These are phyloP conservation scores for Carpinus viminea DNA, from an alignment of 306 rosid species.

Conservation along the genomic window DNA sequence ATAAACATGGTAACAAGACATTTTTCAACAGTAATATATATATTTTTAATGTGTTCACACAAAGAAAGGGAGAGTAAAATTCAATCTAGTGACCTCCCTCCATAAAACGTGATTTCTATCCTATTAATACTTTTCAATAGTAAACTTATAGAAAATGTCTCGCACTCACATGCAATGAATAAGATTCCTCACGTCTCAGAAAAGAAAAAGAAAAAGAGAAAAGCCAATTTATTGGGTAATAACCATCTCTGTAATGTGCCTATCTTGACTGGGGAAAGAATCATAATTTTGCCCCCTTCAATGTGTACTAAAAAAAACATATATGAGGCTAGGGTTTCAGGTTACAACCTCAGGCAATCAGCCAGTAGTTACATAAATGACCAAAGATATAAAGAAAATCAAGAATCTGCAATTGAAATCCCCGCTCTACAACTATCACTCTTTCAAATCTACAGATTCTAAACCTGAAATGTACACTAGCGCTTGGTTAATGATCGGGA, in stretches of 20 bases:
- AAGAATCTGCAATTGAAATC: slow-evolving; percentile 42
- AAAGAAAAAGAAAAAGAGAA: slow-evolving; percentile 1
- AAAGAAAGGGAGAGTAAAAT: fast-evolving
- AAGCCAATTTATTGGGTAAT: slow-evolving; percentile 29
- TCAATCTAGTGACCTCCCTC: too few species aligned
- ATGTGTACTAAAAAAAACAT: slow-evolving; percentile 36
- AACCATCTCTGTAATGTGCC: slow-evolving; percentile 27
- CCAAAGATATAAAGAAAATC: slow-evolving; percentile 26
- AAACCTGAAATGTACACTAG: slow-evolving; percentile 66
- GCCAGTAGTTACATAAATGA: slow-evolving; percentile 23
- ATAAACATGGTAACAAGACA: too few species aligned
- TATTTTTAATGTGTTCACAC: too few species aligned
- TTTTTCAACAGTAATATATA: too few species aligned
- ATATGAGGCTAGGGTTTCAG: slow-evolving; percentile 25
- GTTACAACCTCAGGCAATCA: slow-evolving; percentile 33
- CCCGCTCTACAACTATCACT: slow-evolving; percentile 45
- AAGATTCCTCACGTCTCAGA: too few species aligned
- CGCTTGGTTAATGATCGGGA: slow-evolving; percentile 88
- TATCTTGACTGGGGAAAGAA: slow-evolving; percentile 21
- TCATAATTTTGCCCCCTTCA: slow-evolving; percentile 32
- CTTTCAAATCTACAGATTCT: slow-evolving; percentile 49
- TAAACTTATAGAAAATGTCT: too few species aligned
- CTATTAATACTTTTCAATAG: too few species aligned
- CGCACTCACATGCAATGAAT: too few species aligned
- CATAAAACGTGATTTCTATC: too few species aligned